These are phyloP conservation scores for Alternaria tenuissima DNA, from an alignment of 2,329 filamentous ascomycete species.

Conservation along the genomic window DNA sequence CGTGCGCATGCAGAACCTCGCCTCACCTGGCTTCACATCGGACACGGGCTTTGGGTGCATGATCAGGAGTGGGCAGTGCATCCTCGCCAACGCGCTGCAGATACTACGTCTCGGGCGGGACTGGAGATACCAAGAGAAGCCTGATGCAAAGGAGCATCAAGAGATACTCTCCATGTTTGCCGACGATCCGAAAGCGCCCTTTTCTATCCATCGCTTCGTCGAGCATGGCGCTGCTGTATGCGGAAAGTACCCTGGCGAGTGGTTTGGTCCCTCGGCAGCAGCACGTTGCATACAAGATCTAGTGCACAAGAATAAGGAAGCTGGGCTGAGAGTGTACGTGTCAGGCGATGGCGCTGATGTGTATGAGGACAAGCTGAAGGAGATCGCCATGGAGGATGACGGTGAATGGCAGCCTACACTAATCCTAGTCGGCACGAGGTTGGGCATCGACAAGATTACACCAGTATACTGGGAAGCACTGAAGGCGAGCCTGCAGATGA, in stretches of 20 bases:
- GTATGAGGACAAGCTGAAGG: conserved; percentile 87
- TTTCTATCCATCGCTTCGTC: conserved; percentile 95
- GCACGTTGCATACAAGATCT: conserved; percentile 91
- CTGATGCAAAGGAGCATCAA: conserved; percentile 66
- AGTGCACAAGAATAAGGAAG: conserved; percentile 68
- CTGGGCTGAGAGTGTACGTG: conserved; percentile 80
- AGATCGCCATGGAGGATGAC: conserved; percentile 73
- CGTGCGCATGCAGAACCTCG: conserved; percentile 84
- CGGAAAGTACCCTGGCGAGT: conserved; percentile 94
- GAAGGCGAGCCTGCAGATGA: conserved; percentile 81
- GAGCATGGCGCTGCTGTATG: conserved; percentile 84
- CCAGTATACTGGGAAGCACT: conserved; percentile 96
- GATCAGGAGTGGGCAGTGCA: conserved; percentile 94
- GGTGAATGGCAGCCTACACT: conserved; percentile 80
- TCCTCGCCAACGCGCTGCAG: conserved; percentile 85
- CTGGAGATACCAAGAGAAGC: conserved; percentile 73
- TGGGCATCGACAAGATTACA: conserved; percentile 94
- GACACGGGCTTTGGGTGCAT: conserved; percentile 99
- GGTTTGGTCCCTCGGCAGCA: conserved; percentile 98
- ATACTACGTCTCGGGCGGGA: conserved; percentile 80
- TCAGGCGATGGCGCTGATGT: conserved; percentile 91
- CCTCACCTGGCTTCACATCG: conserved; percentile 84
- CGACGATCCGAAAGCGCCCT: conserved; percentile 84
- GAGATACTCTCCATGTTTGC: conserved; percentile 82
- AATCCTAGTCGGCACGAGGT: conserved; percentile 84